Conservation (phyloP, 139 green algal species). For the Chlorella sp. region DNA sequence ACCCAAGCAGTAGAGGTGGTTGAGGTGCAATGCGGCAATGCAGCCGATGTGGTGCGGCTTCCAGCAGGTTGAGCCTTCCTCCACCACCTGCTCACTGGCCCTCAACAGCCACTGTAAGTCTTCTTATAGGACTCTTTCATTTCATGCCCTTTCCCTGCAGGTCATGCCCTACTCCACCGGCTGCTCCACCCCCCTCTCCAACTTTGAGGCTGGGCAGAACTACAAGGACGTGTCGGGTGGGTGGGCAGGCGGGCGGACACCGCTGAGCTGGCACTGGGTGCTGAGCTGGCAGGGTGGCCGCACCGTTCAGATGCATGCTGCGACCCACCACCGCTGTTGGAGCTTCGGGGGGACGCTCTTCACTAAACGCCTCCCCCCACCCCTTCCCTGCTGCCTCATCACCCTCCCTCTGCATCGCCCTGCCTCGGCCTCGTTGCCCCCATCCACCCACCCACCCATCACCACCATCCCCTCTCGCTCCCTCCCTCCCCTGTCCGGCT, state of each 20-base stretch:
- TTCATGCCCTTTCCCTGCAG: slow-evolving; percentile 51
- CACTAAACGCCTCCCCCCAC: not conserved
- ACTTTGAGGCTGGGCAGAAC: slow-evolving; percentile 99
- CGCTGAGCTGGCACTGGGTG: not conserved
- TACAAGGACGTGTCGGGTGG: slow-evolving; percentile 91
- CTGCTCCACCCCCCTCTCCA: slow-evolving; percentile 94
- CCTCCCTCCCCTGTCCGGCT: not conserved
- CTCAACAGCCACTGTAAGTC: no score
- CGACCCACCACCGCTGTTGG: not conserved
- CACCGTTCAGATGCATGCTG: no score
- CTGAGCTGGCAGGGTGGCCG: not conserved
- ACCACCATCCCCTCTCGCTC: not conserved
- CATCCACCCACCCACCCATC: not conserved
- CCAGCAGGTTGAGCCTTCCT: not conserved
- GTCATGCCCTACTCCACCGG: slow-evolving; percentile 99
- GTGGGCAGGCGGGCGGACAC: not conserved
- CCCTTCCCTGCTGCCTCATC: no score
- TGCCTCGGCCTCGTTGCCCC: not conserved
- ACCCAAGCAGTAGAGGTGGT: not conserved
- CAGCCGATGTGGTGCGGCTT: not conserved
- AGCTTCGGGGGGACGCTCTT: not conserved
- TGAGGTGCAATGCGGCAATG: not conserved
- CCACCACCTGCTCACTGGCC: not conserved
- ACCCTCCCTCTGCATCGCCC: no score
- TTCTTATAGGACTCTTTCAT: no score